Percentiles rank a stretch among this genome's conserved stretches.
Evolutionary conservation across 2,329 filamentous ascomycete species (phyloP).

Genomic region (Xylariaceae sp.): DNA sequence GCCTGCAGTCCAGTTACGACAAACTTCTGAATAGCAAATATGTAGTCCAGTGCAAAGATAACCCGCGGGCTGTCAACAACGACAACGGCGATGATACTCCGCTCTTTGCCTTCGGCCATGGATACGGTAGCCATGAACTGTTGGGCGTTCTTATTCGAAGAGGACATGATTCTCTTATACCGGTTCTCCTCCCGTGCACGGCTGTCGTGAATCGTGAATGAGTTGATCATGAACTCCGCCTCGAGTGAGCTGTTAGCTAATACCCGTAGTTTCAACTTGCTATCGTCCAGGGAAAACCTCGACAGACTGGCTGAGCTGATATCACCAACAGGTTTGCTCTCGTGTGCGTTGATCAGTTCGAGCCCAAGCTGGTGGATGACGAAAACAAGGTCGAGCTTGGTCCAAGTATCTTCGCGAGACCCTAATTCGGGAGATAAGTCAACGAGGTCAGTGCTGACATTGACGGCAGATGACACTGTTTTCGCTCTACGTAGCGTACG

Average conservation of each 20-base stretch:
- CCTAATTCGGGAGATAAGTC: slow-evolving; percentile 66
- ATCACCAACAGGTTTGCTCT: slow-evolving; percentile 72
- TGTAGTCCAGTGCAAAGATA: slow-evolving; percentile 92
- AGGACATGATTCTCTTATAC: slow-evolving; percentile 96
- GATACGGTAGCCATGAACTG: slow-evolving; percentile 98
- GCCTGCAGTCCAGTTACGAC: slow-evolving; percentile 64
- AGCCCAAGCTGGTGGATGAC: slow-evolving; percentile 81
- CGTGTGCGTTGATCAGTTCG: slow-evolving; percentile 74
- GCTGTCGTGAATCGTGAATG: slow-evolving; percentile 91
- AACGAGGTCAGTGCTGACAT: slow-evolving; percentile 39
- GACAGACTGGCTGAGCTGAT: slow-evolving; percentile 78
- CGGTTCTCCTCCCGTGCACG: slow-evolving; percentile 87
- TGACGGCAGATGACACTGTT: slow-evolving; percentile 38
- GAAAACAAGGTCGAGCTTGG: slow-evolving; percentile 88
- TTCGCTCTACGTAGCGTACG: slow-evolving; percentile 45
- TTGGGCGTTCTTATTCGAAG: slow-evolving; percentile 89
- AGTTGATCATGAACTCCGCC: slow-evolving; percentile 86
- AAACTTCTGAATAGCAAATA: slow-evolving; percentile 85
- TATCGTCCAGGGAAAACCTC: slow-evolving; percentile 90
- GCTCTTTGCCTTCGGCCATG: slow-evolving; percentile 78
- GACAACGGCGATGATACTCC: slow-evolving; percentile 80
- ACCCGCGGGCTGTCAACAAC: slow-evolving; percentile 92
- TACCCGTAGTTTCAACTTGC: slow-evolving; percentile 86
- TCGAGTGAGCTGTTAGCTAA: slow-evolving; percentile 87
- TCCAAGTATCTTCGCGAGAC: slow-evolving; percentile 69